Evolutionary conservation across 2,329 filamentous ascomycete species (phyloP).

Genomic region (Fusarium praegraminearum): DNA sequence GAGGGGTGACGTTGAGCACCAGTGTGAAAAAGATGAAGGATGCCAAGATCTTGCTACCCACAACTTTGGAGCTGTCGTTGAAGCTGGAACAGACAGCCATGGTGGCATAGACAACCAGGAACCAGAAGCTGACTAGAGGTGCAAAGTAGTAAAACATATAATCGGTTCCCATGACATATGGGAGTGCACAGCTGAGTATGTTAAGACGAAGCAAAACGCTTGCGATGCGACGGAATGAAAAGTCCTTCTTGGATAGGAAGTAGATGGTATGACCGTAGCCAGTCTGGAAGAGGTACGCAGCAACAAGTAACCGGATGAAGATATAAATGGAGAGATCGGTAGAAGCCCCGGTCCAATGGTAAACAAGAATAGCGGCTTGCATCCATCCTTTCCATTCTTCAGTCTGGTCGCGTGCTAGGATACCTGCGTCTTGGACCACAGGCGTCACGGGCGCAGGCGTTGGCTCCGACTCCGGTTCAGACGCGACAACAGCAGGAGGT

Average conservation of each 20-base stretch:
- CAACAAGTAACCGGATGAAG: slow-evolving; percentile 64
- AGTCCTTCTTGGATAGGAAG: slow-evolving; percentile 68
- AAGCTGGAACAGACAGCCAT: slow-evolving; percentile 56
- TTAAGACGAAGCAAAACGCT: slow-evolving; percentile 69
- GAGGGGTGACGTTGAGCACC: slow-evolving; percentile 30
- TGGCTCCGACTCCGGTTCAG: not conserved
- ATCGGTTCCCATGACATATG: slow-evolving; percentile 67
- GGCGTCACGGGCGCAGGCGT: not conserved
- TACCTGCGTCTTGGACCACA: slow-evolving; percentile 36
- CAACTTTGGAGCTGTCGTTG: slow-evolving; percentile 58
- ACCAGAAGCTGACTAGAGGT: slow-evolving; percentile 71
- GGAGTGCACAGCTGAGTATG: slow-evolving; percentile 63
- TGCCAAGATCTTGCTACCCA: slow-evolving; percentile 62
- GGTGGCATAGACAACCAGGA: slow-evolving; percentile 66
- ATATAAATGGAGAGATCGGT: slow-evolving; percentile 63
- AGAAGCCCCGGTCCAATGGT: slow-evolving; percentile 68
- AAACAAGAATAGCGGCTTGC: slow-evolving; percentile 65
- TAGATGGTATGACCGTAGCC: slow-evolving; percentile 71
- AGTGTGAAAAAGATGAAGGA: slow-evolving; percentile 56
- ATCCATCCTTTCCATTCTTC: slow-evolving; percentile 77
- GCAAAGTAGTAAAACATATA: slow-evolving; percentile 68
- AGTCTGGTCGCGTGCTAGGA: slow-evolving; percentile 63
- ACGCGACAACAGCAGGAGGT: not conserved
- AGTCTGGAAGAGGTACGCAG: slow-evolving; percentile 72
- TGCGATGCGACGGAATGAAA: slow-evolving; percentile 64